phyloP scores from a whole-genome alignment of 139 green algal species.

The Coelastrella sp. region DNA sequence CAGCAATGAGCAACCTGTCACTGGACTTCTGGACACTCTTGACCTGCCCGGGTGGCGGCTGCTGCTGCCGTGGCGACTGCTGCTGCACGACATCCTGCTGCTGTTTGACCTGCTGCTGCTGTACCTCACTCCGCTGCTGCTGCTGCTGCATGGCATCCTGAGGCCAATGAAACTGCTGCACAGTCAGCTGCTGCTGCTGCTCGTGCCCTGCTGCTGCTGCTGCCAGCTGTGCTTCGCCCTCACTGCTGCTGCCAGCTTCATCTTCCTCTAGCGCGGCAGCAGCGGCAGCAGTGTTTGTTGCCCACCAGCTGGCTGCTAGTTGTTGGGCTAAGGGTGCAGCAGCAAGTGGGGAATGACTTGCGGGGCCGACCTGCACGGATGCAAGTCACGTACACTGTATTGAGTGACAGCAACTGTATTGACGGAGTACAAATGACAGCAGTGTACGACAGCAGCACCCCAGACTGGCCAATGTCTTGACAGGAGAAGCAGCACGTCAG shows the following conservation, averaged over 20 bases:
- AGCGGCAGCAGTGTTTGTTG: neutral
- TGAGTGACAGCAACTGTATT: too few species aligned
- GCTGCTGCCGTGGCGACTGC: neutral
- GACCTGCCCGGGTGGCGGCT: neutral
- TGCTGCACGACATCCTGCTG: neutral
- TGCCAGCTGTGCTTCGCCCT: neutral
- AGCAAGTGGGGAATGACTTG: conserved; percentile 26
- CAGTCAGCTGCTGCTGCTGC: neutral
- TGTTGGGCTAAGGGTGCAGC: conserved; percentile 41
- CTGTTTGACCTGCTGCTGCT: neutral
- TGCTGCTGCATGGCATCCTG: neutral
- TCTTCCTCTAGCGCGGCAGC: neutral
- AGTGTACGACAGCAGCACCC: too few species aligned
- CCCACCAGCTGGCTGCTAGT: conserved; percentile 51
- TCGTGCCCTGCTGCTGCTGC: conserved; percentile 12
- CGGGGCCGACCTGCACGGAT: conserved; percentile 22
- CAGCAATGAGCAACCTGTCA: conserved; percentile 45
- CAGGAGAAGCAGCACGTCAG: neutral
- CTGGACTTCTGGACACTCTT: neutral
- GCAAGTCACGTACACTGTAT: too few species aligned
- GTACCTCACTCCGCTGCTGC: neutral
- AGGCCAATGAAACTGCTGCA: neutral
- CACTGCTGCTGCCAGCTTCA: conserved; percentile 16
- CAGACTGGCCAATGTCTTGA: too few species aligned
- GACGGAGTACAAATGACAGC: too few species aligned